Conservation (phyloP, 2,329 filamentous ascomycete species). For the Lecanoromycetidae sp. region DNA sequence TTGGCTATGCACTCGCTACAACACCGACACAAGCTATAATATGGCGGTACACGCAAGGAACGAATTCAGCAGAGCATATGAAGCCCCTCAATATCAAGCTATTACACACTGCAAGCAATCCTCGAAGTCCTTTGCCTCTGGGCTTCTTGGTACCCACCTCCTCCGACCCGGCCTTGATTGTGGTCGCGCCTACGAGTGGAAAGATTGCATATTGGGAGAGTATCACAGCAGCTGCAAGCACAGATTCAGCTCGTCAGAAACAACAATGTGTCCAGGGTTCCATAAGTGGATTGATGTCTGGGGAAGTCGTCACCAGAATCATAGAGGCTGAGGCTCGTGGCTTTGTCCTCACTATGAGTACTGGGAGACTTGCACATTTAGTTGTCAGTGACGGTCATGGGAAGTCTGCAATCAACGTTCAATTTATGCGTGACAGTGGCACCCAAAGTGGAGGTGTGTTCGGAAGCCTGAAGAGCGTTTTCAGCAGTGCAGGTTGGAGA, state of each 20-base stretch:
- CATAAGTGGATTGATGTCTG: conserved; percentile 62
- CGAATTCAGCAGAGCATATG: conserved; percentile 49
- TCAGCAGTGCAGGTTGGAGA: conserved; percentile 57
- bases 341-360: conserved; percentile 74
- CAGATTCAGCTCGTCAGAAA: conserved; percentile 72
- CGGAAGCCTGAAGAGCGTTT: conserved; percentile 31
- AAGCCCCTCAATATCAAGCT: conserved; percentile 72
- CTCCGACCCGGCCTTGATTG: conserved; percentile 73
- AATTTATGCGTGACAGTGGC: conserved; percentile 50
- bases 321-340: conserved; percentile 77
- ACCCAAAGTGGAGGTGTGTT: conserved; percentile 14
- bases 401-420: conserved; percentile 64
- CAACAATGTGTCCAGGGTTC: conserved; percentile 53
- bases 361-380: conserved; percentile 74
- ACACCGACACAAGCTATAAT: conserved; percentile 73
- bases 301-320: conserved; percentile 65
- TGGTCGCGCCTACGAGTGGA: conserved; percentile 72
- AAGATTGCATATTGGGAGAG: conserved; percentile 93
- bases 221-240: conserved; percentile 73
- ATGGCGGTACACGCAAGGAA: conserved; percentile 64
- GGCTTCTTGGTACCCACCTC: conserved; percentile 69
- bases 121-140: conserved; percentile 62
- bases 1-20: conserved; percentile 65
- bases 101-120: conserved; percentile 56
- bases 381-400: conserved; percentile 78